phyloP scores from a whole-genome alignment of 495 filamentous ascomycete genomes.

The Annulohypoxylon bovei region DNA sequence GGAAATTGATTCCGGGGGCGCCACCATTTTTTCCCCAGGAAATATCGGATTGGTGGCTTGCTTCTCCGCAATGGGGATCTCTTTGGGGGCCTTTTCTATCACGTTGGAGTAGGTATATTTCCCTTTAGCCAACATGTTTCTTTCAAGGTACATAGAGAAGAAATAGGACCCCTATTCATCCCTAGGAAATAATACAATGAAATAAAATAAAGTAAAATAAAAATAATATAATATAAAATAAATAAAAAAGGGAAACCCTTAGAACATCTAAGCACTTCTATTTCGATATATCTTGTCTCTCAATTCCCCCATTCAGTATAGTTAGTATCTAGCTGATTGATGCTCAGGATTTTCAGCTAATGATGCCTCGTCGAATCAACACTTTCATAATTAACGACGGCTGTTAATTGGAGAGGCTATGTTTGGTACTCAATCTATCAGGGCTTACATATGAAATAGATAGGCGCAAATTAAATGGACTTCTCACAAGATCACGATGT shows the following conservation, averaged over 20 bases:
- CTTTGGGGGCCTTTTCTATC: slow-evolving; percentile 6
- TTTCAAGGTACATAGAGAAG: neutral
- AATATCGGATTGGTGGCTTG: slow-evolving; percentile 30
- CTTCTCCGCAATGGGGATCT: slow-evolving; percentile 26
- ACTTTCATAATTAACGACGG: neutral
- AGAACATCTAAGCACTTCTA: no score
- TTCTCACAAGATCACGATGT: neutral
- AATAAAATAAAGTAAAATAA: slow-evolving; percentile 1
- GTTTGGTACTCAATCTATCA: neutral
- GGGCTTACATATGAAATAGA: slow-evolving; percentile 8
- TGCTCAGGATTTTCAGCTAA: slow-evolving; percentile 5
- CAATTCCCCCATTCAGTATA: neutral
- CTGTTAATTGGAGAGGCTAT: slow-evolving; percentile 3
- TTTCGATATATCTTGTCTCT: neutral
- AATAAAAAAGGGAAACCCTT: neutral
- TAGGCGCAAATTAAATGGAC: neutral
- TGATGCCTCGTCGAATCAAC: slow-evolving; percentile 2
- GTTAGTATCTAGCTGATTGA: neutral
- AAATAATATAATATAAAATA: neutral
- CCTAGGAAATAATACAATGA: neutral
- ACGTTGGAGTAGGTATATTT: slow-evolving; percentile 2
- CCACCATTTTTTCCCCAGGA: slow-evolving; percentile 24
- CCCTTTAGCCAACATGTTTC: neutral
- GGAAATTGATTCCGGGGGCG: slow-evolving; percentile 26
- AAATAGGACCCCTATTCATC: neutral